Conservation (phyloP, 2,329 filamentous ascomycete genomes). For the Epicoccum nigrum region DNA sequence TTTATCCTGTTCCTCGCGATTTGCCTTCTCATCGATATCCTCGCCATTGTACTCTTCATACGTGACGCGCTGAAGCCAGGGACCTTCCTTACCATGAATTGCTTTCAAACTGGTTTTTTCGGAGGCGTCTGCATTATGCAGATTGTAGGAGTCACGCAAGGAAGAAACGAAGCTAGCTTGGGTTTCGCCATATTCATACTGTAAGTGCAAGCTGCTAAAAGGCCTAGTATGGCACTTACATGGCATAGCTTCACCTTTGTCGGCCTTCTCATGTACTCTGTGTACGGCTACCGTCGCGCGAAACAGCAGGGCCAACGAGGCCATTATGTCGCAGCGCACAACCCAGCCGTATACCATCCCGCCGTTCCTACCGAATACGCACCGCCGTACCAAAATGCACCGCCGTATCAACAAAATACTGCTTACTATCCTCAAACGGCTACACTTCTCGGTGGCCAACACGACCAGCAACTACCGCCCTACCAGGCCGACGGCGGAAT, state of each 20-base stretch:
- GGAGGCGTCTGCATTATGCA: conserved; percentile 39
- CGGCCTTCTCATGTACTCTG: conserved; percentile 50
- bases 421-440: conserved; percentile 33
- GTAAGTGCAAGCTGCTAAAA: conserved; percentile 34
- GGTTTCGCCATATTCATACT: conserved; percentile 44
- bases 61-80: conserved; percentile 39
- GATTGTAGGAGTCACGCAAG: conserved; percentile 32
- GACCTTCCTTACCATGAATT: conserved; percentile 46
- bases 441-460: conserved; percentile 22
- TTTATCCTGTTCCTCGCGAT: conserved; percentile 43
- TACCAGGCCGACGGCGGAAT: conserved; percentile 26
- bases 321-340: conserved; percentile 41
- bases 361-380: conserved; percentile 22
- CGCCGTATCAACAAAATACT: conserved; percentile 30
- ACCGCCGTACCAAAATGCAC: conserved; percentile 24
- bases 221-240: conserved; percentile 8
- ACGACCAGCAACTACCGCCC: conserved; percentile 25
- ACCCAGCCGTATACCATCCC: conserved; percentile 38
- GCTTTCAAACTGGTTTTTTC: conserved; percentile 46
- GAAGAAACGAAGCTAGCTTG: conserved; percentile 30
- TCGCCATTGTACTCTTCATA: conserved; percentile 44
- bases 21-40: conserved; percentile 44
- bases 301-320: conserved; percentile 44
- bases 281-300: conserved; percentile 42
- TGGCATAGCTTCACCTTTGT: conserved; percentile 42